Percentiles rank a stretch among this genome's conserved stretches.
These are phyloP conservation scores for Diutina ranongensis DNA, from an alignment of 1,139 yeast genomes.

Conservation along the genomic window DNA sequence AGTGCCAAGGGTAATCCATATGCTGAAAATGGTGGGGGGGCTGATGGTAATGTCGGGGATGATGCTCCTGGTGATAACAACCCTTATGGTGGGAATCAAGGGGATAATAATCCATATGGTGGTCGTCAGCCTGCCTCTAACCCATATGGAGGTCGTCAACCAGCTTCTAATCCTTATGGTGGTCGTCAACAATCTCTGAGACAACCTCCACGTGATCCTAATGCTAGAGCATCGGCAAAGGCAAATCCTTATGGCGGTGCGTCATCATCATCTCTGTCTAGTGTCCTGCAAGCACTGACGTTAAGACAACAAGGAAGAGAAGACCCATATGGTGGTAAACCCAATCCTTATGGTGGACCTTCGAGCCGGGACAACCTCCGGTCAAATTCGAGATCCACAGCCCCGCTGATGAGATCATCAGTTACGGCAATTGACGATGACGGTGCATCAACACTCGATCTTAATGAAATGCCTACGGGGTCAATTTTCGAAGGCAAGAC, in stretches of 20 bases:
- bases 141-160: constrained; percentile 8
- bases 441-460: constrained; percentile 26
- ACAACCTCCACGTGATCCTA: not conserved
- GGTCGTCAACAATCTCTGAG: not conserved
- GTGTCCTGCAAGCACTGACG: not conserved
- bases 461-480: constrained; percentile 30
- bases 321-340: not conserved
- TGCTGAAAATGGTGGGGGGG: not conserved
- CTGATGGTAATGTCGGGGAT: not conserved
- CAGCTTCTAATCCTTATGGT: not conserved
- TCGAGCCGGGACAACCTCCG: not conserved
- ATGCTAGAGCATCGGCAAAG: not conserved
- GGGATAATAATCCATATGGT: not conserved
- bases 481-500: constrained; percentile 7
- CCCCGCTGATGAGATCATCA: not conserved
- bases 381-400: not conserved
- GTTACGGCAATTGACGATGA: not conserved
- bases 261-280: not conserved
- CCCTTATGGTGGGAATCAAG: not conserved
- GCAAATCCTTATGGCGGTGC: not conserved
- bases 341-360: not conserved
- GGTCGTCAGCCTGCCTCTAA: not conserved
- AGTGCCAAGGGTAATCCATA: constrained; percentile 9
- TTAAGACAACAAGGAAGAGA: not conserved
- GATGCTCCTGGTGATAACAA: not conserved